Evolutionary conservation across 1,284 basidiomycete genomes (phyloP), one percentile per base, ranked within the genome.

Genomic region (Microbotryomycetes sp.): DNA sequence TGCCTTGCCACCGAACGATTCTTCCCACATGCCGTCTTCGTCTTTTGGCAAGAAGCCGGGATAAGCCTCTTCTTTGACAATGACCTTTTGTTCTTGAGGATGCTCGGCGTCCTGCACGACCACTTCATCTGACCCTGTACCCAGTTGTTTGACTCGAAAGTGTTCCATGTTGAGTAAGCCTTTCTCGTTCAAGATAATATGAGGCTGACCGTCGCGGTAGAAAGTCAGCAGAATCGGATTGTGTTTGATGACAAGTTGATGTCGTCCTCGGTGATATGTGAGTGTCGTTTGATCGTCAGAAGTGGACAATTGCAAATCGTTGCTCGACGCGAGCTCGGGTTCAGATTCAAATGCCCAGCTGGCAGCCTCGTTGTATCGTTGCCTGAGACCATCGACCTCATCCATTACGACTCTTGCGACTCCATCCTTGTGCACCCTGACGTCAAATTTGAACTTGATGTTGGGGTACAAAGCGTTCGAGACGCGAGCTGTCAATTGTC

Each of bases 101-200:
- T 65, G 63, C n/a, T 65, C 64, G 30, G 59, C 57, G 28, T 74
- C 71, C 19, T 74, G 58, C 2, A 68, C 62, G 53, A 76, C 74
- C 6, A 68, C 53, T 59, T 70, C 69, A 19, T 66, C 67, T 15
- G 69, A 68, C 66, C 70, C 56, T 60, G 80, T 75, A 22, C 59
- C 60, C 56, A 69, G 55, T 1, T 55, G 28, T 77, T 91, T 90
- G 32, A 79, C 80, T 59, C 92, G 83, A 80, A 92, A 97, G 76
- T 98, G 96, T 74, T 99, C 96, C 90, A 98, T 92, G 74, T 98
- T 92, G 69, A 99, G 80, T 29, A 99, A 81, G 0, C 88, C 87
- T 48, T 86, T 82, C 12, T 90, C 91, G 72, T 99, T 99, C 57
- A 98, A 78, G 3, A 93, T 84, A 59, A 97, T 81, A 73, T 96